Conservation (phyloP, 129 eudicot genomes). For the Pittosporum tobira region DNA sequence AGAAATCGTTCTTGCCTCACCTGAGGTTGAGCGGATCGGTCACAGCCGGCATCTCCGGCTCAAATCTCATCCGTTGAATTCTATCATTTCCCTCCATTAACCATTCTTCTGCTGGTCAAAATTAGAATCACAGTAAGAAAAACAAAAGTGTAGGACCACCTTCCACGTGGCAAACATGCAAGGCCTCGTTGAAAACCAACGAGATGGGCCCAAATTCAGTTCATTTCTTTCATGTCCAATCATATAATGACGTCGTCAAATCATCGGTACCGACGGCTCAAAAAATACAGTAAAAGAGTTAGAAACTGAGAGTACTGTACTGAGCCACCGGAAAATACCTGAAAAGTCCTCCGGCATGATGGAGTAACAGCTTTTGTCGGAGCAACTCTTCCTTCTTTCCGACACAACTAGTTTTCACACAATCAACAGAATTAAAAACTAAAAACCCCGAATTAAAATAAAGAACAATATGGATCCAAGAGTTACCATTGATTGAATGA, state of each 20-base stretch:
- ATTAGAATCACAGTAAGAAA: not conserved
- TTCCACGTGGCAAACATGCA: constrained; percentile 4
- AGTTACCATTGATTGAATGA: constrained; percentile 36
- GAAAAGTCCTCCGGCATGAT: constrained; percentile 83
- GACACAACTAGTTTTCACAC: constrained; percentile 11
- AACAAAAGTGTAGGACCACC: not conserved
- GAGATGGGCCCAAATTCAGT: not conserved
- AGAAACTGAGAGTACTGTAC: not conserved
- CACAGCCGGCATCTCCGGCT: not conserved
- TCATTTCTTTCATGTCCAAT: constrained; percentile 8
- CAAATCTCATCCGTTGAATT: constrained; percentile 16
- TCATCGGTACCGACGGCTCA: constrained; percentile 28
- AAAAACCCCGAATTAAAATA: not conserved
- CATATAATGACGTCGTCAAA: constrained; percentile 14
- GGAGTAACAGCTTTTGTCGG: constrained; percentile 55
- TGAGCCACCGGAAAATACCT: constrained; percentile 34
- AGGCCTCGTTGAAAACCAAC: not conserved
- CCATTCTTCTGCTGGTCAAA: constrained; percentile 43
- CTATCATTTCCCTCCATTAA: constrained; percentile 29
- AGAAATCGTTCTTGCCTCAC: constrained; percentile 21
- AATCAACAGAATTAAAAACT: not conserved
- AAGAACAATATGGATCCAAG: not conserved
- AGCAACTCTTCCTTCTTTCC: constrained; percentile 52
- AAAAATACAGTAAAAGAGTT: not conserved
- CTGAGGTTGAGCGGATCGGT: constrained; percentile 38